Evolutionary conservation across 306 rosid genomes (phyloP).

Genomic region (Dalbergia cochinchinensis): DNA sequence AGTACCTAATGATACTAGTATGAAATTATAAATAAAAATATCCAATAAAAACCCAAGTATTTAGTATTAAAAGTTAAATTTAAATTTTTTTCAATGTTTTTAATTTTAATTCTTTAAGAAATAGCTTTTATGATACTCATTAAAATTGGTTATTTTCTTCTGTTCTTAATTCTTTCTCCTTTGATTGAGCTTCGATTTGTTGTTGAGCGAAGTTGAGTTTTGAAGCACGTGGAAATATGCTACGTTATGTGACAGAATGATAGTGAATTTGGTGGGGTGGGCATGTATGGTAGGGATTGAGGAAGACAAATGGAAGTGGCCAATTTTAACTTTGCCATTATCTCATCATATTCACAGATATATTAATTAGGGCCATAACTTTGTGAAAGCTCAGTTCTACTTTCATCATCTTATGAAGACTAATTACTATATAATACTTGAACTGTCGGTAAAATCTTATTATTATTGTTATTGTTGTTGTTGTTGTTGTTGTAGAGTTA

Average conservation of each 20-base stretch:
- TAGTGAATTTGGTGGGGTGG: slow-evolving; percentile 11
- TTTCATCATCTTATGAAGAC: slow-evolving; percentile 43
- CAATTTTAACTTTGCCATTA: slow-evolving; percentile 11
- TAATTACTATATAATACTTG: slow-evolving; percentile 30
- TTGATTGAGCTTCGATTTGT: neutral
- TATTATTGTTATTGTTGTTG: neutral
- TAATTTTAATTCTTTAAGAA: too few relatives aligned
- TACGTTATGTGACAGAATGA: neutral
- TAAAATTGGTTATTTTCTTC: neutral
- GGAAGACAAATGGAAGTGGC: slow-evolving; percentile 38
- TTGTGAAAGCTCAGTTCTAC: slow-evolving; percentile 39
- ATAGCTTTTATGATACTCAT: too few relatives aligned
- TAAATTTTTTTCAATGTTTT: neutral
- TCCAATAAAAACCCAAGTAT: too few relatives aligned
- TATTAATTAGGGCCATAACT: slow-evolving; percentile 7
- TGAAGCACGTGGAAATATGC: slow-evolving; percentile 29
- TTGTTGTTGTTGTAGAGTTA: neutral
- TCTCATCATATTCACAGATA: neutral
- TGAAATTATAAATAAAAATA: too few relatives aligned
- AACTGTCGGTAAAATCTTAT: slow-evolving; percentile 22
- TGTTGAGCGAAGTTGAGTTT: slow-evolving; percentile 1
- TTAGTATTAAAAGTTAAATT: too few relatives aligned
- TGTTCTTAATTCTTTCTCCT: neutral
- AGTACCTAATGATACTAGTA: too few relatives aligned
- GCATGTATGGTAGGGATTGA: slow-evolving; percentile 12